Evolutionary conservation across 2,329 filamentous ascomycete genomes (phyloP).

Genomic region (Fusarium napiforme): DNA sequence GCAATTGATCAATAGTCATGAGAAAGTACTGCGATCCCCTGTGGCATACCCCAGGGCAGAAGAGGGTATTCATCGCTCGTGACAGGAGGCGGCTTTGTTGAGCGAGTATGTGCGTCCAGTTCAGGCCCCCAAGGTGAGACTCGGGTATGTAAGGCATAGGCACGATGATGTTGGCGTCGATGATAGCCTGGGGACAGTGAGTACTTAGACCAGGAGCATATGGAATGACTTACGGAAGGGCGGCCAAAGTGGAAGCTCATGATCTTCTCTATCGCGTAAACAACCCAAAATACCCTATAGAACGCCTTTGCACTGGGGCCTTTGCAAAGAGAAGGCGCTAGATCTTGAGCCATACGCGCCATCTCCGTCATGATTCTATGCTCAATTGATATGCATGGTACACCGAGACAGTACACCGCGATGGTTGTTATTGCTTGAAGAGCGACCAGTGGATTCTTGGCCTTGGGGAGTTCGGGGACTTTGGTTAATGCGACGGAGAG

Average conservation of each 20-base stretch:
- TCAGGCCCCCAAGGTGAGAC: slow-evolving; percentile 30
- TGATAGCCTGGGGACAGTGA: too few species aligned
- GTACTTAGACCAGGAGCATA: too few species aligned
- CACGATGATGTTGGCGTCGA: slow-evolving; percentile 26
- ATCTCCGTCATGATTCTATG: slow-evolving; percentile 33
- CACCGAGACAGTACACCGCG: slow-evolving; percentile 14
- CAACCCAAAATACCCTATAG: slow-evolving; percentile 30
- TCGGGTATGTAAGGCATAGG: slow-evolving; percentile 34
- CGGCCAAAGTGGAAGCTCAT: slow-evolving; percentile 40
- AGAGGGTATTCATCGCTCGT: slow-evolving; percentile 20
- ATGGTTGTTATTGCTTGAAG: slow-evolving; percentile 35
- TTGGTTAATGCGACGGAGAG: slow-evolving; percentile 30
- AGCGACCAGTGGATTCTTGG: slow-evolving; percentile 12
- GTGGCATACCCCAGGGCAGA: slow-evolving; percentile 27
- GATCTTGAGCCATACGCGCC: slow-evolving; percentile 30
- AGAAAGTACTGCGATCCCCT: slow-evolving; percentile 16
- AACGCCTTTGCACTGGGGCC: slow-evolving; percentile 11
- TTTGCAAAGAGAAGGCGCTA: slow-evolving; percentile 16
- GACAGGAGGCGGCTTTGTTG: slow-evolving; percentile 30
- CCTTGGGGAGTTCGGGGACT: slow-evolving; percentile 12
- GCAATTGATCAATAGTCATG: slow-evolving; percentile 11
- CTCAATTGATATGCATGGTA: slow-evolving; percentile 33
- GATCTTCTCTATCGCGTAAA: slow-evolving; percentile 38
- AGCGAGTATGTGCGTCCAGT: slow-evolving; percentile 22
- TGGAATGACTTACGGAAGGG: too few species aligned